Evolutionary conservation across 1,139 yeast species (phyloP).

Genomic region (Kodamaea alishanica): DNA sequence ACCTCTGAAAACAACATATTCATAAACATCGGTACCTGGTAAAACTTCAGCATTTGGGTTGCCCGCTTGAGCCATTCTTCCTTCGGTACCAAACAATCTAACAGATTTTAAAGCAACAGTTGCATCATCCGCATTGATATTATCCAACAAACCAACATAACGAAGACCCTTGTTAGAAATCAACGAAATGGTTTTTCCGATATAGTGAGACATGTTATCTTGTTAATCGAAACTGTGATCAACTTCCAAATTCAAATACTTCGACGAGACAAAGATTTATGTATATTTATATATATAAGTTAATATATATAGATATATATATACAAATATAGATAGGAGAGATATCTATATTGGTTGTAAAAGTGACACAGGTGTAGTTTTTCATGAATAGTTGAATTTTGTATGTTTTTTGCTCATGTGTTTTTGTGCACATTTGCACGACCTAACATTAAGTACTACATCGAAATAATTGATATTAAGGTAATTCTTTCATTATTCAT

Average conservation of each 20-base stretch:
- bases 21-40: conserved; percentile 71
- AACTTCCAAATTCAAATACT: neutral
- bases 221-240: neutral
- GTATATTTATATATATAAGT: too few species aligned
- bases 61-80: conserved; percentile 58
- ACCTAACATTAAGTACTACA: too few species aligned
- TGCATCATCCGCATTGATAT: conserved; percentile 85
- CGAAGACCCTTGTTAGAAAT: conserved; percentile 84
- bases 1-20: conserved; percentile 84
- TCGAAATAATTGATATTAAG: too few species aligned
- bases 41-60: conserved; percentile 71
- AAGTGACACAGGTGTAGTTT: too few species aligned
- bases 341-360: too few species aligned
- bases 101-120: conserved; percentile 85
- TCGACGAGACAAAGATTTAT: too few species aligned
- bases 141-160: conserved; percentile 83
- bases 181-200: conserved; percentile 89
- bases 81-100: conserved; percentile 89
- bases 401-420: too few species aligned
- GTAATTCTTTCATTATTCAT: too few species aligned
- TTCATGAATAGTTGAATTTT: too few species aligned
- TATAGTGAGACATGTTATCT: conserved; percentile 68
- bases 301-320: too few species aligned
- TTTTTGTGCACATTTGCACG: too few species aligned
- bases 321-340: too few species aligned